These are phyloP conservation scores for Houttuynia cordata DNA, from an alignment of 164 flowering plant genomes.

Conservation along the genomic window DNA sequence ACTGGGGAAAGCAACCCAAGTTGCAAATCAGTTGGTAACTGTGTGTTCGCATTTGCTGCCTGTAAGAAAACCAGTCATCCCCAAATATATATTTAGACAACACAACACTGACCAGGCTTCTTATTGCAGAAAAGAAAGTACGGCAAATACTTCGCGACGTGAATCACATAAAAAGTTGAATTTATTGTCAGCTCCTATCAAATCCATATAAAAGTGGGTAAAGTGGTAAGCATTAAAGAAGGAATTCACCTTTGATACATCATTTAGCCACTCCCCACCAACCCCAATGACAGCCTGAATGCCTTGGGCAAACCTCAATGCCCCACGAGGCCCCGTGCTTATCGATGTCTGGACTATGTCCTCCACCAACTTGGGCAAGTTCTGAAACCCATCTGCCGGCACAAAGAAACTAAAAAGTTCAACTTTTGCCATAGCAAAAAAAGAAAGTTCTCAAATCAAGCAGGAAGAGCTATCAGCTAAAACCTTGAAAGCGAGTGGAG, in stretches of 20 bases:
- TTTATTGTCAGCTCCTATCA: neutral
- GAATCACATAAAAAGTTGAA: neutral
- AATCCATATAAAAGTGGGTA: neutral
- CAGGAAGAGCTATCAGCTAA: neutral
- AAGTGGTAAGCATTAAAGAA: neutral
- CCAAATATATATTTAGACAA: neutral
- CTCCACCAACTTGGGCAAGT: constrained; percentile 79
- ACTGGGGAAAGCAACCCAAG: constrained; percentile 76
- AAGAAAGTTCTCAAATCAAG: no score
- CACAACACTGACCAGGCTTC: neutral
- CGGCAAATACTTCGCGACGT: neutral
- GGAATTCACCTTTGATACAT: neutral
- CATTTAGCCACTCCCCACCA: constrained; percentile 73
- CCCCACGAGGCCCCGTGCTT: constrained; percentile 90
- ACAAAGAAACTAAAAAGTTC: no score
- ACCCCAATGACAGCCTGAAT: constrained; percentile 84
- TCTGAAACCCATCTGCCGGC: constrained; percentile 47
- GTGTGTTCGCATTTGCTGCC: constrained; percentile 50
- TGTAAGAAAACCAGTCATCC: constrained; percentile 16
- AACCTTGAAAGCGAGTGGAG: constrained; percentile 65
- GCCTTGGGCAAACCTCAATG: constrained; percentile 74
- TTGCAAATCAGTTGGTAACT: constrained; percentile 54
- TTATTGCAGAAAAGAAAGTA: no score
- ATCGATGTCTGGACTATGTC: constrained; percentile 84
- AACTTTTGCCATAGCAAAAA: no score